Evolutionary conservation across 2,329 filamentous ascomycete species (phyloP).

Genomic region (Aspergillus versicolor): DNA sequence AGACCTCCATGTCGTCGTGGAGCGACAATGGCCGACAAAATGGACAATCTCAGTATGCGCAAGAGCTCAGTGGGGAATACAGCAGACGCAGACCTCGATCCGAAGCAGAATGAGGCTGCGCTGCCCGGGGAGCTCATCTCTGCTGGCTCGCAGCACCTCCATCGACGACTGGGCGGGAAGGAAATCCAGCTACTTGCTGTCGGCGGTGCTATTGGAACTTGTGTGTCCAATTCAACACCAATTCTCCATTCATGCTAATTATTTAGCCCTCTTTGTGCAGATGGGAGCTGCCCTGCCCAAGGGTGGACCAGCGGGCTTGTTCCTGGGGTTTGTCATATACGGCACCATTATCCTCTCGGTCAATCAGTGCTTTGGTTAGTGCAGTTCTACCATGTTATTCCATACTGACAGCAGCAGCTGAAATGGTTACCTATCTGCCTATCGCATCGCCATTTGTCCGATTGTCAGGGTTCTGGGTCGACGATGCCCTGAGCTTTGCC

Average conservation of each 20-base stretch:
- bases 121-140: not conserved
- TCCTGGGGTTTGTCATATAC: conserved; percentile 28
- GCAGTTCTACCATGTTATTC: accelerated
- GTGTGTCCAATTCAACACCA: conserved; percentile 15
- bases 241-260: not conserved
- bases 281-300: conserved; percentile 37
- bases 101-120: not conserved
- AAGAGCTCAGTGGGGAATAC: not conserved
- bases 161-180: conserved; percentile 32
- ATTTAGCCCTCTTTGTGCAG: conserved; percentile 26
- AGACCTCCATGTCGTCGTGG: no score
- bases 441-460: conserved; percentile 27
- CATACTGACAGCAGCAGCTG: conserved; percentile 14
- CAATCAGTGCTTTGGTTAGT: conserved; percentile 27
- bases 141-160: conserved; percentile 23
- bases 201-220: conserved; percentile 36
- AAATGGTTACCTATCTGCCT: conserved; percentile 30
- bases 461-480: conserved; percentile 28
- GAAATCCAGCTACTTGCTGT: conserved; percentile 37
- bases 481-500: conserved; percentile 29
- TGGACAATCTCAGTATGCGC: not conserved
- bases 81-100: not conserved
- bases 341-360: conserved; percentile 31
- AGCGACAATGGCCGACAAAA: not conserved
- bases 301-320: conserved; percentile 34